phyloP scores from a whole-genome alignment of 495 filamentous ascomycete species.

The Podospora tetraspora region DNA sequence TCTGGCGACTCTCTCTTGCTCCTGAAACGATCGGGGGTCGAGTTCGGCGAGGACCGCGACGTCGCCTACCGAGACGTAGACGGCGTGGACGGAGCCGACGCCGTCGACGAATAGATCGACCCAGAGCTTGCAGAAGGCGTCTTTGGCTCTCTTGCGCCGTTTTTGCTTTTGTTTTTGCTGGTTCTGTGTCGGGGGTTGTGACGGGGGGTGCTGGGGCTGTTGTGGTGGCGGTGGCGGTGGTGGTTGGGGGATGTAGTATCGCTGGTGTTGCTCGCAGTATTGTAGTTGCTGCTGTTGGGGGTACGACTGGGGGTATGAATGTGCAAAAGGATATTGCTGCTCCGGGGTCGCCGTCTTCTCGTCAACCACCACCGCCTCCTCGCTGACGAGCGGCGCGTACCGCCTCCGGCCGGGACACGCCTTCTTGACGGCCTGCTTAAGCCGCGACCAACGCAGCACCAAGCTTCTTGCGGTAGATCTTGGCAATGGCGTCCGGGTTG shows the following conservation, averaged over 20 bases:
- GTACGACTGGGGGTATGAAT: not conserved
- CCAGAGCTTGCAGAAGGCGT: constrained; percentile 1
- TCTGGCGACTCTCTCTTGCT: not conserved
- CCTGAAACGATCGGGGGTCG: not conserved
- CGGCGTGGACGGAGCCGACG: constrained; percentile 5
- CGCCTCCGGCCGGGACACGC: constrained; percentile 5
- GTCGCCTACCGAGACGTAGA: constrained; percentile 10
- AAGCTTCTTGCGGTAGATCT: constrained; percentile 33
- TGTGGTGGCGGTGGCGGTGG: not conserved
- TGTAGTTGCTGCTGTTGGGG: not conserved
- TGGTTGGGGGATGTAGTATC: not conserved
- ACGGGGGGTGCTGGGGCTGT: not conserved
- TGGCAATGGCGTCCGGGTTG: constrained; percentile 29
- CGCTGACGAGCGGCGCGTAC: constrained; percentile 3
- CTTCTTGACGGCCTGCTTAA: constrained; percentile 8
- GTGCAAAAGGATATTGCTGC: not conserved
- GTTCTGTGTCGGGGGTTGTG: not conserved
- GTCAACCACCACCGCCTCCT: not conserved
- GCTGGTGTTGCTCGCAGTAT: not conserved
- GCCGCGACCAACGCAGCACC: constrained; percentile 17
- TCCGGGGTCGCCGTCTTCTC: not conserved
- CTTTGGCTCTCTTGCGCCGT: constrained; percentile 1
- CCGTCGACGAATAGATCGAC: constrained; percentile 5
- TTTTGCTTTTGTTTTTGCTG: constrained; percentile 6
- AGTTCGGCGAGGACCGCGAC: constrained; percentile 5